Evolutionary conservation across 1,284 basidiomycete genomes (phyloP).

Genomic region (Cryptococcus sp.): DNA sequence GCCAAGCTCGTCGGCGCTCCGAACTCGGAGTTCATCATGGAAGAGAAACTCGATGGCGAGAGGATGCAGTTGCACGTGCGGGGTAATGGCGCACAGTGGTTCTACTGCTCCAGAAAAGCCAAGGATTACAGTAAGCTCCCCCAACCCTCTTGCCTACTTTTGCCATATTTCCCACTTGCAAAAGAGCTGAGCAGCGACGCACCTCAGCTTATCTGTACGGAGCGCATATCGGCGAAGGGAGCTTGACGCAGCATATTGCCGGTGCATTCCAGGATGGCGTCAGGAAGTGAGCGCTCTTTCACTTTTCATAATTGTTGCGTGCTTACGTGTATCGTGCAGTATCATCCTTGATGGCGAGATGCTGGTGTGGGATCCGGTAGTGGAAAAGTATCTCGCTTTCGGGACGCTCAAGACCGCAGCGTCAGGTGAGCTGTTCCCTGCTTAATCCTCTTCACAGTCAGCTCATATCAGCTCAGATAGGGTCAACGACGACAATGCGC

Average conservation of each 20-base stretch:
- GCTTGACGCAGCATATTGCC: conserved; percentile 80
- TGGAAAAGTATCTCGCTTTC: conserved; percentile 82
- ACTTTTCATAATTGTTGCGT: not conserved
- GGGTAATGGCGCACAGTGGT: conserved; percentile 71
- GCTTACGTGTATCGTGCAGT: conserved; percentile 54
- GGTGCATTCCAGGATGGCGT: conserved; percentile 71
- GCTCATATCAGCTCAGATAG: conserved; percentile 59
- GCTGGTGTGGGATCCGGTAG: conserved; percentile 91
- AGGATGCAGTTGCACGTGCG: conserved; percentile 90
- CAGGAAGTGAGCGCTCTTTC: conserved; percentile 65
- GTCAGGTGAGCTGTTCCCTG: conserved; percentile 65
- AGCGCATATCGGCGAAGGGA: conserved; percentile 72
- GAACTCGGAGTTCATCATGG: conserved; percentile 73
- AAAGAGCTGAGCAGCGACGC: conserved; percentile 1
- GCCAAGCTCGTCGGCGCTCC: conserved; percentile 75
- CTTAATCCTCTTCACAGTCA: too few relatives aligned
- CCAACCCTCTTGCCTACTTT: not conserved
- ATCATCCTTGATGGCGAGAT: conserved; percentile 94
- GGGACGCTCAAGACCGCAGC: conserved; percentile 90
- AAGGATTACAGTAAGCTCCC: conserved; percentile 75
- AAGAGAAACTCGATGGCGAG: conserved; percentile 95
- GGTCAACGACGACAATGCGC: conserved; percentile 67
- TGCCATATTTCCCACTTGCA: too few relatives aligned
- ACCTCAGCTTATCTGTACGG: conserved; percentile 72
- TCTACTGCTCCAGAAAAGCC: conserved; percentile 89